Conservation (phyloP, 192 early-diverging fungal species). For the Mortierella antarctica region DNA sequence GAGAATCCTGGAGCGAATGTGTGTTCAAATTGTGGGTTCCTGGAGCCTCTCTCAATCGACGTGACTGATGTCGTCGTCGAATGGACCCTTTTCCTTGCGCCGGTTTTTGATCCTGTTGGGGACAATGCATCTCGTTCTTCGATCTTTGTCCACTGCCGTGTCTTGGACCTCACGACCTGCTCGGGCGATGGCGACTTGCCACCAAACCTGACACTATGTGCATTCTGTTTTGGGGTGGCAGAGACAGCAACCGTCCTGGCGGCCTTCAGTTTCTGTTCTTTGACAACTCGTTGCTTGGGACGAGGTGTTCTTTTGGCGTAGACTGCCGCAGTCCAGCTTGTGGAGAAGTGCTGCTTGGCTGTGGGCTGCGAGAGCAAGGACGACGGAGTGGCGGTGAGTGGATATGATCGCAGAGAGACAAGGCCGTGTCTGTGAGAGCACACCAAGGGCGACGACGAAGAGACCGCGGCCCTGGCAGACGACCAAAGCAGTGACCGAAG, state of each 20-base stretch:
- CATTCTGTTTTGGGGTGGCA: not conserved
- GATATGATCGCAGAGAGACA: not conserved
- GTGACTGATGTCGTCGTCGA: slow-evolving; percentile 45
- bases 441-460: too few relatives aligned
- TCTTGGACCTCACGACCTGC: slow-evolving; percentile 14
- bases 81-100: slow-evolving; percentile 11
- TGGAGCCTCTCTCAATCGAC: slow-evolving; percentile 40
- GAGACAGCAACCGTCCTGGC: not conserved
- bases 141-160: slow-evolving; percentile 24
- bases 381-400: not conserved
- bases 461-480: too few relatives aligned
- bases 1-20: slow-evolving; percentile 48
- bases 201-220: not conserved
- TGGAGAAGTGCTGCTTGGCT: slow-evolving; percentile 9
- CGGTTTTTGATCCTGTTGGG: not conserved
- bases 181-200: slow-evolving; percentile 14
- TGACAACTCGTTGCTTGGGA: slow-evolving; percentile 40
- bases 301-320: slow-evolving; percentile 37
- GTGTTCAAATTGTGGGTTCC: slow-evolving; percentile 51
- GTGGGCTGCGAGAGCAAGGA: not conserved
- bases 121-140: not conserved
- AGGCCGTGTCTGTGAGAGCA: not conserved
- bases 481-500: too few relatives aligned
- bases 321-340: slow-evolving; percentile 5
- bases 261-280: slow-evolving; percentile 37